Evolutionary conservation across 768 basidiomycete species (phyloP).

Genomic region (Daedaleopsis nitida): DNA sequence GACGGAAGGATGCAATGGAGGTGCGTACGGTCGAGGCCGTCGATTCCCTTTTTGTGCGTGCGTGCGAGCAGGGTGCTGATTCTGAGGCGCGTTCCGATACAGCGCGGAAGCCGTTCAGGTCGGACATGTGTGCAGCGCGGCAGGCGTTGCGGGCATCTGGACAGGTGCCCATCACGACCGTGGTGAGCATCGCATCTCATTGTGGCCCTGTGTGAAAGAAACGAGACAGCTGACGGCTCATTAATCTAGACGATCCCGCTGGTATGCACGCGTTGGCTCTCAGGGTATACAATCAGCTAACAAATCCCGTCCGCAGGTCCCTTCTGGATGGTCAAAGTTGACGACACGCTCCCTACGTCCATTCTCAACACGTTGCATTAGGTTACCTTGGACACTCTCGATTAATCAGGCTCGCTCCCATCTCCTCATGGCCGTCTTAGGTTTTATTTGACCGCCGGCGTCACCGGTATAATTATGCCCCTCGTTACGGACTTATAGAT

Average conservation of each 20-base stretch:
- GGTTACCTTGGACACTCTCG: background rate
- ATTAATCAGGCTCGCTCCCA: no score
- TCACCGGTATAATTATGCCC: no score
- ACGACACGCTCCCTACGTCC: conserved; percentile 28
- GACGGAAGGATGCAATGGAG: conserved; percentile 60
- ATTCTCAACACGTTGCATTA: conserved; percentile 14
- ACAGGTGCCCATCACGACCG: conserved; percentile 60
- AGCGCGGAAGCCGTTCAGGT: conserved; percentile 72
- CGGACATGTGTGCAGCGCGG: conserved; percentile 63
- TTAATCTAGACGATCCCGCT: conserved; percentile 56
- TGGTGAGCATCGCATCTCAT: conserved; percentile 35
- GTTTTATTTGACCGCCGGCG: no score
- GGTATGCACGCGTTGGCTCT: conserved; percentile 42
- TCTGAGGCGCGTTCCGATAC: background rate
- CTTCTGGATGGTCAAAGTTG: conserved; percentile 72
- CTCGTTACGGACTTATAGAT: background rate
- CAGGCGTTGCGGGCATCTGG: conserved; percentile 72
- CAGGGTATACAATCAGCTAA: conserved; percentile 2
- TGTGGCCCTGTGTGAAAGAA: no score
- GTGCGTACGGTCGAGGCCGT: conserved; percentile 37
- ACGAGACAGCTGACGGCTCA: background rate
- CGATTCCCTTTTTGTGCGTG: background rate
- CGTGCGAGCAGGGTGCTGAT: background rate
- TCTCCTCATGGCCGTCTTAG: no score
- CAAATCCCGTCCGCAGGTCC: conserved; percentile 46